Evolutionary conservation across 768 basidiomycete genomes (phyloP), one percentile per base, ranked within the genome.

Genomic region (Phaeolepiota aurea): DNA sequence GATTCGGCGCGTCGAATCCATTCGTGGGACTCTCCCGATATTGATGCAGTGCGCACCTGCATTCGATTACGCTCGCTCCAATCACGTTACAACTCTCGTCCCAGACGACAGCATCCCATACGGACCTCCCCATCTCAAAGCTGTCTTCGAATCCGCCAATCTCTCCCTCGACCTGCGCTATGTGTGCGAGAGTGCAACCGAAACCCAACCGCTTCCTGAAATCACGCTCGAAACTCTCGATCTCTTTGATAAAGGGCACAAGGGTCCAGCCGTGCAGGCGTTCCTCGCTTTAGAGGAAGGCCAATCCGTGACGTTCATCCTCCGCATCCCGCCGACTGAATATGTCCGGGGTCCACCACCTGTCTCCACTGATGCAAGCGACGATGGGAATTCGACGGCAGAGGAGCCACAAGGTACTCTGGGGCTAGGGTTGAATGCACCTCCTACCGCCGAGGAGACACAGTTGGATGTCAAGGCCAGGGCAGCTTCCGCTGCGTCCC

Each of bases 41-140:
- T 71, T 77, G 43, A 72, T 97, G 59, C 88, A 98, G 64, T 92
- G 89, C 51, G 90, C 89, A 0, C 94, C 94, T 0, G 94, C 92
- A 0, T 99, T 99, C 77, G 83, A 96, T 59, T 99, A 99, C 52
- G 92, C 90, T 0, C 73, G 85, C 10, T 73, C 79, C 36, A 37
- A 67, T 2, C 94, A 98, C 58, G 74, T 68, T 5, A 84, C 85
- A 1, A 56, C 68, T 20, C 66, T 79, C 48, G 48, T 78, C 40
- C 53, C 64, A 13, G 77, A 82, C 51, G 61, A 64, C 25, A 56
- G 53, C 22, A 49, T 60, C 14, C 54, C 57, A 7, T 13, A 41
- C 36, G 44, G 45, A 3, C 46, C 48, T 7, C 42, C 51, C 4
- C 77, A 77, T 34, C 58, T 72, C 28, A 86, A 80, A 45, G 84